Evolutionary conservation across 345 rosid genomes (phyloP).

Genomic region (Brassica juncea): DNA sequence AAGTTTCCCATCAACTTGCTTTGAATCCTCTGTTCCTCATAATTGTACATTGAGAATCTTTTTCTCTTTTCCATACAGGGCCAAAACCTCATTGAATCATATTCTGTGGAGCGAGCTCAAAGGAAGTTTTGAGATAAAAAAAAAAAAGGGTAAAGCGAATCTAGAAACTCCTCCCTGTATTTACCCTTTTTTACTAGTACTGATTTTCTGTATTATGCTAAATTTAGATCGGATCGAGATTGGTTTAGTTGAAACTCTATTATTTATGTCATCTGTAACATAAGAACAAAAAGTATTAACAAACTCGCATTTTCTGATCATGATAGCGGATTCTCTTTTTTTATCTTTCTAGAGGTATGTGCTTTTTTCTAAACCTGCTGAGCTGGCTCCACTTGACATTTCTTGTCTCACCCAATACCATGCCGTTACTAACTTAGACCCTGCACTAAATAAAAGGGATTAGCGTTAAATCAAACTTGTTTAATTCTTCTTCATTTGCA

Average conservation of each 20-base stretch:
- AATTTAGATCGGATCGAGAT: slow-evolving; percentile 32
- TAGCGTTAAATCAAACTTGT: slow-evolving; percentile 1
- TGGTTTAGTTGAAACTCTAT: slow-evolving; percentile 27
- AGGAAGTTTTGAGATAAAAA: background rate
- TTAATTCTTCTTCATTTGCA: background rate
- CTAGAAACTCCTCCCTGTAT: slow-evolving; percentile 6
- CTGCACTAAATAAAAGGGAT: background rate
- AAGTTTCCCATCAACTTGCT: background rate
- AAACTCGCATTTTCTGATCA: slow-evolving; percentile 40
- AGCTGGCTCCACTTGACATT: slow-evolving; percentile 50
- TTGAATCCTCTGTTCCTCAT: background rate
- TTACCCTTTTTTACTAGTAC: slow-evolving; percentile 13
- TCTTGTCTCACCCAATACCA: slow-evolving; percentile 15
- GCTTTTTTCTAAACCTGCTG: slow-evolving; percentile 42
- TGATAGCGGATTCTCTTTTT: slow-evolving; percentile 41
- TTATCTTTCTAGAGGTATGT: slow-evolving; percentile 38
- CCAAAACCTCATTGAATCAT: background rate
- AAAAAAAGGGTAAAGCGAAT: background rate
- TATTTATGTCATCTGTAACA: slow-evolving; percentile 18
- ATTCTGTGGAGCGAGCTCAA: slow-evolving; percentile 15
- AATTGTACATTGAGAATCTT: background rate
- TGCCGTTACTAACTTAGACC: slow-evolving; percentile 1
- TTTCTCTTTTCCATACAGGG: background rate
- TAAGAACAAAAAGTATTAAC: slow-evolving; percentile 45
- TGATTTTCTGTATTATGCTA: background rate